phyloP scores from a whole-genome alignment of 768 basidiomycete genomes.

The Jaapia argillacea region DNA sequence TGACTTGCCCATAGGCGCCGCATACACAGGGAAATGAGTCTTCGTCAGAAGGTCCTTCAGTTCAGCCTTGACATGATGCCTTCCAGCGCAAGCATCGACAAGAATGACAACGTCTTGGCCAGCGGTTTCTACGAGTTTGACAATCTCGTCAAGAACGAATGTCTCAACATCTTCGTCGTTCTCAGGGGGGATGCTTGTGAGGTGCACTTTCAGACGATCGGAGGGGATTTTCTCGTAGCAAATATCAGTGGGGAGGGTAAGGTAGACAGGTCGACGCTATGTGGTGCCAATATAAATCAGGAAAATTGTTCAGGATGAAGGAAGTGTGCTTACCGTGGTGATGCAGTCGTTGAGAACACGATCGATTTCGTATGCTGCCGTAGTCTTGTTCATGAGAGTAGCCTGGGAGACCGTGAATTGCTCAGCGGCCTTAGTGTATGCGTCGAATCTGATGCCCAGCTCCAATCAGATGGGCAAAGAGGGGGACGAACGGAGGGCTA shows the following conservation, averaged over 20 bases:
- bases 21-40: constrained; percentile 67
- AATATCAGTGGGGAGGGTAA: constrained; percentile 80
- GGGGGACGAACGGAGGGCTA: too few relatives aligned
- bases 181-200: constrained; percentile 34
- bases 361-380: constrained; percentile 68
- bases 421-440: constrained; percentile 64
- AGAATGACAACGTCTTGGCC: constrained; percentile 60
- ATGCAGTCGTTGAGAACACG: constrained; percentile 64
- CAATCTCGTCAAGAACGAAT: constrained; percentile 68
- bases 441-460: constrained; percentile 28
- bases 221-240: constrained; percentile 58
- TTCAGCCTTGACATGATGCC: constrained; percentile 59
- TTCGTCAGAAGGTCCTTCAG: constrained; percentile 48
- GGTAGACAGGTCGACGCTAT: constrained; percentile 81
- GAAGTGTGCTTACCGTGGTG: constrained; percentile 28
- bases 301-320: neutral
- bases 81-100: constrained; percentile 72
- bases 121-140: constrained; percentile 50
- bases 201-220: constrained; percentile 49
- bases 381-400: constrained; percentile 36
- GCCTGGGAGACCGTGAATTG: constrained; percentile 71
- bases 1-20: constrained; percentile 77
- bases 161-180: constrained; percentile 52
- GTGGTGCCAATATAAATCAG: neutral
- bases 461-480: too few relatives aligned